Conservation (phyloP, 1,284 basidiomycete genomes). For the Melanopsichium pennsylvanicum region DNA sequence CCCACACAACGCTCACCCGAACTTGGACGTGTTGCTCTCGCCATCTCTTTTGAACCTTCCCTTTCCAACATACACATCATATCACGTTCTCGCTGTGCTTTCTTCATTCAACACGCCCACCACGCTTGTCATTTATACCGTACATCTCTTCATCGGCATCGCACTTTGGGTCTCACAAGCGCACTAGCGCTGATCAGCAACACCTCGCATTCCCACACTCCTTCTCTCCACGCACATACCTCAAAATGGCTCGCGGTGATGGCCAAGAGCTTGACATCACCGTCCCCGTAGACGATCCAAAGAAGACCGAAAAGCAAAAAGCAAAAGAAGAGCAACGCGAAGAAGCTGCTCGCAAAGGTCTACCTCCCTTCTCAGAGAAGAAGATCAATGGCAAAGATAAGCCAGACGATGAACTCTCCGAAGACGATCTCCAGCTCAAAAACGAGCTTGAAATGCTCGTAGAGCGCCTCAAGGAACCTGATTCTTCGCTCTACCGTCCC, state of each 20-base stretch:
- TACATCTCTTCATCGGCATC: no score
- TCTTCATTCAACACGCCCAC: background rate
- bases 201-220: background rate
- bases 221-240: no score
- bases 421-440: slow-evolving; percentile 93
- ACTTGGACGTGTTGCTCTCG: slow-evolving; percentile 23
- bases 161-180: no score
- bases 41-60: no score
- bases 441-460: slow-evolving; percentile 97
- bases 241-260: slow-evolving; percentile 47
- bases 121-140: no score
- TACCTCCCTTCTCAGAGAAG: slow-evolving; percentile 31
- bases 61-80: no score
- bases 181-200: slow-evolving; percentile 4
- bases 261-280: slow-evolving; percentile 48
- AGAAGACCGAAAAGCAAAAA: slow-evolving; percentile 49
- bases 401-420: slow-evolving; percentile 80
- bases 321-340: slow-evolving; percentile 45
- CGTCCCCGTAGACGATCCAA: slow-evolving; percentile 44
- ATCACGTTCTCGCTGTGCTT: no score
- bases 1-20: slow-evolving; percentile 3
- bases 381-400: slow-evolving; percentile 66
- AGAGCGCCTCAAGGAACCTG: slow-evolving; percentile 89
- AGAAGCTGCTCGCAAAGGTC: slow-evolving; percentile 43
- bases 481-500: slow-evolving; percentile 83